Conservation (phyloP, 2,329 filamentous ascomycete species). For the Mollisiaceae sp. region DNA sequence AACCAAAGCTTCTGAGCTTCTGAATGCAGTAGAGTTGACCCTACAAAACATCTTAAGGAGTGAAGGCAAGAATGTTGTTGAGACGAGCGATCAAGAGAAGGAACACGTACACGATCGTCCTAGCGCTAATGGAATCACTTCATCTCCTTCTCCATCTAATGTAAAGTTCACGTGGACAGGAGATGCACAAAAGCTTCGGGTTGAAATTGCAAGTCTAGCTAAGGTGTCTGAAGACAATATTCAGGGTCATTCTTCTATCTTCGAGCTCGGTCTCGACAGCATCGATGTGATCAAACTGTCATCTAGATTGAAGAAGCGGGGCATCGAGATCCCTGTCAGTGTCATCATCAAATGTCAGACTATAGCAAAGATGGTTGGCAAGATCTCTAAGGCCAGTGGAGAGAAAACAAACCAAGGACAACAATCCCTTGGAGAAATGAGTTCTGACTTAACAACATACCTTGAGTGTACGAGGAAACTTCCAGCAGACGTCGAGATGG, state of each 20-base stretch:
- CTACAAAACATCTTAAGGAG: conserved; percentile 29
- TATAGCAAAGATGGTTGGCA: conserved; percentile 61
- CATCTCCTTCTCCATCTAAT: not conserved
- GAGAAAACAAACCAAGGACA: conserved; percentile 13
- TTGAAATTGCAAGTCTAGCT: conserved; percentile 68
- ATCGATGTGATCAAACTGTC: conserved; percentile 89
- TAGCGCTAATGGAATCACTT: not conserved
- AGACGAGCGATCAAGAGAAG: not conserved
- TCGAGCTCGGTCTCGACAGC: conserved; percentile 87
- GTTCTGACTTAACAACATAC: conserved; percentile 46
- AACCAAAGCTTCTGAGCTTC: conserved; percentile 45
- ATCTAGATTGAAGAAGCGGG: conserved; percentile 67
- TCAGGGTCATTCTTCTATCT: conserved; percentile 65
- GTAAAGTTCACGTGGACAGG: conserved; percentile 56
- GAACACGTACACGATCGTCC: not conserved
- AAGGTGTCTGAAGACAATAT: conserved; percentile 58
- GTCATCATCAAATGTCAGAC: conserved; percentile 76
- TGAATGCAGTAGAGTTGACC: conserved; percentile 48
- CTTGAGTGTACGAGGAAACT: conserved; percentile 45
- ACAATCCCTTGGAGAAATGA: conserved; percentile 36
- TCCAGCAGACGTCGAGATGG: conserved; percentile 54
- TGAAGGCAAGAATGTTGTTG: conserved; percentile 26
- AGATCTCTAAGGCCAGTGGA: conserved; percentile 25
- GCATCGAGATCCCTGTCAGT: conserved; percentile 70
- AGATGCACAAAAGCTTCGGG: conserved; percentile 57